A percentile compares a stretch with the other conserved stretches of the same genome.
These are phyloP conservation scores for Sphenostylis stenocarpa DNA, from an alignment of 306 rosid genomes.

Conservation along the genomic window DNA sequence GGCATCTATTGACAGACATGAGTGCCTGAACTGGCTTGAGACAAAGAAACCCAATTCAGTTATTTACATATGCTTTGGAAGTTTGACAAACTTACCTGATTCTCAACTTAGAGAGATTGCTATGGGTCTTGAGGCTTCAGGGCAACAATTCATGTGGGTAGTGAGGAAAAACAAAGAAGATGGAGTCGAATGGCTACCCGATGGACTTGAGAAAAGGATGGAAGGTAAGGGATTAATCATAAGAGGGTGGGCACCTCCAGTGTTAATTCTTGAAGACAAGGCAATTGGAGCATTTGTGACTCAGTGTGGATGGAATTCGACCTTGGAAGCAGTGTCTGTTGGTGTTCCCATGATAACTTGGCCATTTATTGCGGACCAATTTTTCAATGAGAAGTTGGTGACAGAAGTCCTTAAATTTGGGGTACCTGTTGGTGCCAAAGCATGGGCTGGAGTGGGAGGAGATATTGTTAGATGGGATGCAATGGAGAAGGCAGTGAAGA, in stretches of 20 bases:
- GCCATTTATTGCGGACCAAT: conserved; percentile 40
- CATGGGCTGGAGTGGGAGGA: too few relatives aligned
- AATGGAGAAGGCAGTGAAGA: too few relatives aligned
- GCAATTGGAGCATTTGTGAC: conserved; percentile 47
- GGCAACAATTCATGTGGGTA: conserved; percentile 50
- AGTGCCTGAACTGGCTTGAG: conserved; percentile 44
- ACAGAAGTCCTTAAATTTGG: conserved; percentile 29
- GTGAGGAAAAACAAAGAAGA: conserved; percentile 28
- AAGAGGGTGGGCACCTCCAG: conserved; percentile 56
- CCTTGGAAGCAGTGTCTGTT: conserved; percentile 38
- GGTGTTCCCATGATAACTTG: conserved; percentile 55
- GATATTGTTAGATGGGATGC: too few relatives aligned
- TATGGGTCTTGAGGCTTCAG: conserved; percentile 52
- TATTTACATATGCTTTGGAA: conserved; percentile 59
- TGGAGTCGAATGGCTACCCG: conserved; percentile 31
- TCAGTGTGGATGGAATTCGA: conserved; percentile 60
- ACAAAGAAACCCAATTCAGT: conserved; percentile 41
- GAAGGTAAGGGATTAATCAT: conserved; percentile 43
- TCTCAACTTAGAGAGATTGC: conserved; percentile 61
- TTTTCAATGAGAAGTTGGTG: conserved; percentile 49
- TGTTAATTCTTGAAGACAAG: conserved; percentile 40
- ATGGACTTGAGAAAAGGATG: conserved; percentile 46
- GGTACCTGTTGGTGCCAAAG: conserved; percentile 26
- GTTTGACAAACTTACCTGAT: conserved; percentile 21
- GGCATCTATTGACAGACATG: neutral